A percentile compares a stretch with the other conserved stretches of the same genome.
Evolutionary conservation across 2,329 filamentous ascomycete genomes (phyloP).

Genomic region (Pestalotiopsis sp.): DNA sequence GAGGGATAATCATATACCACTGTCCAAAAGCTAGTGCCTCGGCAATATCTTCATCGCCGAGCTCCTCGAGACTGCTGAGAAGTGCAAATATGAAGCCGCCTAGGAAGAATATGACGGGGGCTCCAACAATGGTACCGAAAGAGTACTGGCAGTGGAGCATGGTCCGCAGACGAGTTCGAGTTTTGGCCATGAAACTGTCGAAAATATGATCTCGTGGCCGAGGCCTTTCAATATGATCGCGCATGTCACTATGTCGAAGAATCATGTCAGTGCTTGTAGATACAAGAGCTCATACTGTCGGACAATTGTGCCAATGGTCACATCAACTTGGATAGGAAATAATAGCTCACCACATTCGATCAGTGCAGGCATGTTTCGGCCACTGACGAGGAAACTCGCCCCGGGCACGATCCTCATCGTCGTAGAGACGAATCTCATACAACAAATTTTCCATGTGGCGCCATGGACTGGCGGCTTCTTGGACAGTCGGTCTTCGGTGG

Average conservation of each 20-base stretch:
- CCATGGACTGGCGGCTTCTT: constrained; percentile 5
- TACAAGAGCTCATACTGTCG: too few relatives aligned
- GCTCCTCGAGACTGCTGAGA: background rate
- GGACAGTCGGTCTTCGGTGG: background rate
- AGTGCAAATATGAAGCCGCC: constrained; percentile 2
- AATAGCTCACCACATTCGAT: background rate
- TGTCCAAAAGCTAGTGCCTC: constrained; percentile 5
- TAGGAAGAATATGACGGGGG: constrained; percentile 2
- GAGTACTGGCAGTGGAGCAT: constrained; percentile 8
- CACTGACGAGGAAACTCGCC: constrained; percentile 9
- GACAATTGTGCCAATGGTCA: too few relatives aligned
- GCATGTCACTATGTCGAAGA: background rate
- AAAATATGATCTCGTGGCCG: background rate
- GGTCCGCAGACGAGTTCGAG: background rate
- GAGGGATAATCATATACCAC: constrained; percentile 7
- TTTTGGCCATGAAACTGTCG: constrained; percentile 6
- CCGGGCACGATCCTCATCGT: constrained; percentile 3
- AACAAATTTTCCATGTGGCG: constrained; percentile 5
- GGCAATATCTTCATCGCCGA: constrained; percentile 2
- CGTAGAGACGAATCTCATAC: constrained; percentile 10
- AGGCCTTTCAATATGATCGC: background rate
- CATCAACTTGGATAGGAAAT: background rate
- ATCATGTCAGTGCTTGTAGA: too few relatives aligned
- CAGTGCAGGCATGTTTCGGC: background rate
- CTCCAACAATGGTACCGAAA: constrained; percentile 3